Percentiles rank a stretch among this genome's conserved stretches.
These are phyloP conservation scores for Plenodomus biglobosus DNA, from an alignment of 2,329 filamentous ascomycete genomes.

Conservation along the genomic window DNA sequence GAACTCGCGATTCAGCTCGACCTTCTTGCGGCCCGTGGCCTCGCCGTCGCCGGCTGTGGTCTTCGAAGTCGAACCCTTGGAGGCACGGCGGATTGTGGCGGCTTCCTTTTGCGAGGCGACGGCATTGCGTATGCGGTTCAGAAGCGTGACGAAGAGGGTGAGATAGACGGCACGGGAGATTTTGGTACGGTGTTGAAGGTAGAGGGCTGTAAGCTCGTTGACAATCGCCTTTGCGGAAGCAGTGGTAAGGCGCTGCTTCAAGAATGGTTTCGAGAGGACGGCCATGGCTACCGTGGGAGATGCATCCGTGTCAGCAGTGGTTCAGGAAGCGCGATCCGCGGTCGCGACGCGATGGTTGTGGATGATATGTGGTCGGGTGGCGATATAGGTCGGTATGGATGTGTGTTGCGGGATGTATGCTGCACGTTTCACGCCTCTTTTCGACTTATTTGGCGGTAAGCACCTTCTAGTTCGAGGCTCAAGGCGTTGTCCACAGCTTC, in stretches of 20 bases:
- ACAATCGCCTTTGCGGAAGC: conserved; percentile 41
- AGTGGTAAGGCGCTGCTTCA: conserved; percentile 32
- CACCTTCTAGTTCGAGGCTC: conserved; percentile 11
- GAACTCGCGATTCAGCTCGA: conserved; percentile 89
- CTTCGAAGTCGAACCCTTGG: conserved; percentile 28
- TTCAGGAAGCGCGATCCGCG: neutral
- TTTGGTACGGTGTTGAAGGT: conserved; percentile 44
- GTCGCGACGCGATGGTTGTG: conserved; percentile 4
- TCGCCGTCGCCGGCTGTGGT: conserved; percentile 48
- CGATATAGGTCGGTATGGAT: neutral
- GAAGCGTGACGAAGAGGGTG: conserved; percentile 46
- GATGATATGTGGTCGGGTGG: conserved; percentile 1
- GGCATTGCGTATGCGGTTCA: conserved; percentile 84
- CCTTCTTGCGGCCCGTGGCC: conserved; percentile 62
- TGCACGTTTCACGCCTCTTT: neutral
- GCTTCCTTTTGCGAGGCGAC: conserved; percentile 91
- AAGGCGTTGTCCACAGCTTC: conserved; percentile 8
- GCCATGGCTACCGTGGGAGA: conserved; percentile 40
- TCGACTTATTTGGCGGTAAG: neutral
- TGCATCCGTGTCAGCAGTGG: conserved; percentile 12
- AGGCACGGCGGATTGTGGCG: conserved; percentile 57
- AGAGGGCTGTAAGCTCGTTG: conserved; percentile 42
- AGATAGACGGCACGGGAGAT: conserved; percentile 48
- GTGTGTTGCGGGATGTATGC: neutral
- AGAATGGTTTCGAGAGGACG: conserved; percentile 46